phyloP scores from a whole-genome alignment of 129 eudicot genomes.

The Flaveria robusta region DNA sequence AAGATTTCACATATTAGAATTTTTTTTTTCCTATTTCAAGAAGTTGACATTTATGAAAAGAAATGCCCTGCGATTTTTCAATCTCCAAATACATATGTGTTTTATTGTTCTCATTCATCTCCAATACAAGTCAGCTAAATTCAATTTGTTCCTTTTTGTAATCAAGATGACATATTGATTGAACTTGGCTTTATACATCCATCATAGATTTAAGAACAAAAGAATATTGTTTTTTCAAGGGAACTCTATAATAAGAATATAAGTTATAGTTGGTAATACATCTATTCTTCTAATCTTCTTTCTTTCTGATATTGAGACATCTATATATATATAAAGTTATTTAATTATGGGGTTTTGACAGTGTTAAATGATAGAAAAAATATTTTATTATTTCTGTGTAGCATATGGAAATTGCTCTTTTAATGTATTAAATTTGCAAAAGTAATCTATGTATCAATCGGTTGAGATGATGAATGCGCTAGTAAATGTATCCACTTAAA shows the following conservation, averaged over 20 bases:
- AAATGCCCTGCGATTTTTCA: constrained; percentile 17
- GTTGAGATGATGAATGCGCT: too few species aligned
- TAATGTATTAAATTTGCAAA: too few species aligned
- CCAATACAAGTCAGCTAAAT: background rate
- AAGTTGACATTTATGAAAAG: constrained; percentile 23
- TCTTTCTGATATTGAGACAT: constrained; percentile 1
- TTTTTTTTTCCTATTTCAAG: constrained; percentile 6
- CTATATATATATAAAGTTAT: background rate
- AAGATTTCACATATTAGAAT: background rate
- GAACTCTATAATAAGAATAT: background rate
- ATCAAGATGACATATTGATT: background rate
- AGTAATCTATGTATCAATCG: too few species aligned
- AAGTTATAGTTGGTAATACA: background rate
- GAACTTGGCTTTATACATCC: background rate
- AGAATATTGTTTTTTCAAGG: background rate
- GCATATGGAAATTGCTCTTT: too few species aligned
- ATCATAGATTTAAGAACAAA: constrained; percentile 1
- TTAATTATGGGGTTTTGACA: background rate
- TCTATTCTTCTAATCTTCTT: background rate
- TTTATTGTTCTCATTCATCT: background rate
- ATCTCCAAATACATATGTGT: background rate
- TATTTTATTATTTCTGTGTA: too few species aligned
- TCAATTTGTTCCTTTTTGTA: constrained; percentile 1
- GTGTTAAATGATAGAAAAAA: too few species aligned
- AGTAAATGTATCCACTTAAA: too few species aligned